These are phyloP conservation scores for Xylaria telfairii DNA, from an alignment of 495 filamentous ascomycete genomes.

Conservation along the genomic window DNA sequence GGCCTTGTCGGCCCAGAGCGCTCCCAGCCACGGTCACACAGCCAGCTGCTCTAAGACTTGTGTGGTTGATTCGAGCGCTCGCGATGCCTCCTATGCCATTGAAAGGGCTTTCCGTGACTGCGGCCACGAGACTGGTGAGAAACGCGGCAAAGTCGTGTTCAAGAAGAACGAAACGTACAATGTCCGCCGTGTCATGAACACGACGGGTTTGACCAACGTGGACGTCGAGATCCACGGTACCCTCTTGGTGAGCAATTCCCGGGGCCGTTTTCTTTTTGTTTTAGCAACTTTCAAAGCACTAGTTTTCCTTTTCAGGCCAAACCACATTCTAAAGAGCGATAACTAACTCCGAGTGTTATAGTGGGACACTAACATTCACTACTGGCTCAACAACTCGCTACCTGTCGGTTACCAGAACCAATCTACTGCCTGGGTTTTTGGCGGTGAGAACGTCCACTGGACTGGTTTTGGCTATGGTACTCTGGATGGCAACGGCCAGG, in stretches of 20 bases:
- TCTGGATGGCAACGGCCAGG: constrained; percentile 56
- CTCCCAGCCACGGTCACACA: background rate
- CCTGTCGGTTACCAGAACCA: constrained; percentile 55
- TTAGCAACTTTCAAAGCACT: no score
- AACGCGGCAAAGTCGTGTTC: constrained; percentile 45
- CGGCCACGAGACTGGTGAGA: constrained; percentile 33
- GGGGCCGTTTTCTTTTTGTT: no score
- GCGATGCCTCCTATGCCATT: constrained; percentile 49
- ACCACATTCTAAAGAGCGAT: no score
- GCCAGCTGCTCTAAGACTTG: constrained; percentile 10
- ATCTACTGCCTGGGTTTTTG: constrained; percentile 54
- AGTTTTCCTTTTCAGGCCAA: no score
- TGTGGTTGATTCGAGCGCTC: constrained; percentile 21
- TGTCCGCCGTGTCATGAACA: constrained; percentile 52
- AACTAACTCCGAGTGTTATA: no score
- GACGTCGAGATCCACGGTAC: constrained; percentile 47
- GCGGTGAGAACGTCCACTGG: constrained; percentile 49
- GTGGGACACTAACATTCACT: constrained; percentile 52
- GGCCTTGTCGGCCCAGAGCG: background rate
- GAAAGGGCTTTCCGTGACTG: constrained; percentile 50
- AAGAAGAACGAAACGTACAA: constrained; percentile 43
- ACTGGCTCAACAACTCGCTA: constrained; percentile 53
- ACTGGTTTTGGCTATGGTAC: constrained; percentile 48
- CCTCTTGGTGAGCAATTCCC: no score
- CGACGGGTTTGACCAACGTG: constrained; percentile 49